Percentiles rank a stretch among this genome's conserved stretches.
These are phyloP conservation scores for Trichosporon coremiiforme DNA, from an alignment of 1,284 basidiomycete genomes.

Conservation along the genomic window DNA sequence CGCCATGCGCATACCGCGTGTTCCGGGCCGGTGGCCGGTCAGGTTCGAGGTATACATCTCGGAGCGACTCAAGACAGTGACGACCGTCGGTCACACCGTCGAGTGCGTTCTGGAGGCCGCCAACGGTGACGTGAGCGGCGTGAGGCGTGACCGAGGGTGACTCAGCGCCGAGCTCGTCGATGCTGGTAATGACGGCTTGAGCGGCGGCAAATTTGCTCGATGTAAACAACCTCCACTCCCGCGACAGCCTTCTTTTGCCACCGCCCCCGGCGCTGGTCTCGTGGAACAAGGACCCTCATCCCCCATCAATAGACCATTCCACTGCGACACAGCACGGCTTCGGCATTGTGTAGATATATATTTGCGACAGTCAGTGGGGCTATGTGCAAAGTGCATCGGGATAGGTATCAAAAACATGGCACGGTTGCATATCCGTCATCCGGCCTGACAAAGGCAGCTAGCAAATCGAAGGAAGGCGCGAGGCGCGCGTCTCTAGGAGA, in stretches of 20 bases:
- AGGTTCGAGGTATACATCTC: background rate
- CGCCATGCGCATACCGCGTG: background rate
- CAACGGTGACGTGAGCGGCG: background rate
- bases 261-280: background rate
- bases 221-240: conserved; percentile 18
- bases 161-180: background rate
- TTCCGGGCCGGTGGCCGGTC: background rate
- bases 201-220: background rate
- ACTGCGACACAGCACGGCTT: background rate
- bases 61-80: background rate
- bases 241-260: conserved; percentile 4
- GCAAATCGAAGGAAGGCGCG: conserved; percentile 31
- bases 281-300: background rate
- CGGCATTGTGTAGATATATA: background rate
- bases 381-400: background rate
- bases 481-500: background rate
- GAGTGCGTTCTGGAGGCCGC: background rate
- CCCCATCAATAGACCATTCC: background rate
- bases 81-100: background rate
- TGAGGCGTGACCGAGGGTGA: background rate
- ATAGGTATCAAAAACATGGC: conserved; percentile 21
- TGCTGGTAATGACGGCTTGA: background rate
- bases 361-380: background rate
- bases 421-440: conserved; percentile 29
- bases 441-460: conserved; percentile 26